These are phyloP conservation scores for Yueomyces sp. DNA, from an alignment of 805 yeast species.

Conservation along the genomic window DNA sequence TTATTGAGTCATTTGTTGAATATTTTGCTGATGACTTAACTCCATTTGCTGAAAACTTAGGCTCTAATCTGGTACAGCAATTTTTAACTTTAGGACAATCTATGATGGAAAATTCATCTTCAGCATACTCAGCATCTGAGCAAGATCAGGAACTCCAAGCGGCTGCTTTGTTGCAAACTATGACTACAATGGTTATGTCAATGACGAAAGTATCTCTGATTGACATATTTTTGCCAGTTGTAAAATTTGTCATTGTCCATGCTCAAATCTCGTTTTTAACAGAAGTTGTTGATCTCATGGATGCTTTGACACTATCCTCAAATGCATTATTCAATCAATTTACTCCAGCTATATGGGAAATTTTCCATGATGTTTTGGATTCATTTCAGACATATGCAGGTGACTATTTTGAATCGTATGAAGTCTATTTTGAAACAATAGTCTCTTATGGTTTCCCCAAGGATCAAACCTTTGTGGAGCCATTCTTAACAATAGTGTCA, in stretches of 20 bases:
- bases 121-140: slow-evolving; percentile 25
- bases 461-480: slow-evolving; percentile 16
- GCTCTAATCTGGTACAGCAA: slow-evolving; percentile 46
- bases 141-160: slow-evolving; percentile 60
- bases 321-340: slow-evolving; percentile 31
- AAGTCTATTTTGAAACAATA: slow-evolving; percentile 43
- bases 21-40: slow-evolving; percentile 74
- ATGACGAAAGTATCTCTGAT: slow-evolving; percentile 47
- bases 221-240: slow-evolving; percentile 42
- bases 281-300: slow-evolving; percentile 51
- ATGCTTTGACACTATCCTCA: slow-evolving; percentile 38
- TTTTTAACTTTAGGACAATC: slow-evolving; percentile 45
- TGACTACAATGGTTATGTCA: slow-evolving; percentile 59
- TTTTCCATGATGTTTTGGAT: slow-evolving; percentile 34
- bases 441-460: slow-evolving; percentile 38
- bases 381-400: slow-evolving; percentile 46
- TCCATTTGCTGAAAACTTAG: slow-evolving; percentile 69
- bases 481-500: slow-evolving; percentile 17
- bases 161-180: slow-evolving; percentile 52
- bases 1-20: slow-evolving; percentile 94
- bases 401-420: slow-evolving; percentile 44
- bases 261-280: slow-evolving; percentile 47
- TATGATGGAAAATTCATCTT: slow-evolving; percentile 33
- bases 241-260: slow-evolving; percentile 44
- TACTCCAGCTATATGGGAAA: slow-evolving; percentile 40